Conservation (phyloP, 1,284 basidiomycete genomes). For the Flammula alnicola region DNA sequence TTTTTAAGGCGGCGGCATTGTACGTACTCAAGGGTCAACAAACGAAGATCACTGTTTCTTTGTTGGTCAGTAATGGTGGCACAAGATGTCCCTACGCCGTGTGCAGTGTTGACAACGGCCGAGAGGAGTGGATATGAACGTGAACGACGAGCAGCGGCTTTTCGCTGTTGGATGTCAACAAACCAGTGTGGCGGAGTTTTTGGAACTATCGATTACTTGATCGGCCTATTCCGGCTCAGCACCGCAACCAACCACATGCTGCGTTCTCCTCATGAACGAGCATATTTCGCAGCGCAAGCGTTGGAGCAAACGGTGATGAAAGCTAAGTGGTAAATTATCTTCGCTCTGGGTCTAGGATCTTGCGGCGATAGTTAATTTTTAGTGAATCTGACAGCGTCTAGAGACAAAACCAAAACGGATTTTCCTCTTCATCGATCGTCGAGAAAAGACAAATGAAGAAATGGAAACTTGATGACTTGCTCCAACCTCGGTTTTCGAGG, state of each 20-base stretch:
- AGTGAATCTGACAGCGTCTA: background rate
- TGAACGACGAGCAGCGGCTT: constrained; percentile 9
- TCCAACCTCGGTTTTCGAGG: background rate
- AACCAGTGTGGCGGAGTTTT: constrained; percentile 23
- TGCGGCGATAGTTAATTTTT: no score
- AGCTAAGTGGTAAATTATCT: no score
- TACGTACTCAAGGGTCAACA: constrained; percentile 81
- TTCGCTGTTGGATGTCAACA: constrained; percentile 18
- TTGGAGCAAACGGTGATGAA: no score
- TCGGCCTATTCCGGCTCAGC: constrained; percentile 23
- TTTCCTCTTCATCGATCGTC: constrained; percentile 8
- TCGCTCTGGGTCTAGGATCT: no score
- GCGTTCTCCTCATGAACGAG: no score
- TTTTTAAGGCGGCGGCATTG: constrained; percentile 24
- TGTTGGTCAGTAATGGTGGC: constrained; percentile 72
- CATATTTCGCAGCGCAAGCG: no score
- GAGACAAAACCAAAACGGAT: background rate
- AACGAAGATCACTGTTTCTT: constrained; percentile 80
- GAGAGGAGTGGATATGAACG: constrained; percentile 9
- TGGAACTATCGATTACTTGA: constrained; percentile 24
- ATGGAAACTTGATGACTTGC: no score
- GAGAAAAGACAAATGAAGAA: constrained; percentile 3
- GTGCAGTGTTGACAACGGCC: constrained; percentile 18
- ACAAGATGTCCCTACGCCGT: constrained; percentile 18
- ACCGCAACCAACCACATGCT: no score